These are phyloP conservation scores for Colletotrichum sp. DNA, from an alignment of 2,329 filamentous ascomycete species.

Conservation along the genomic window DNA sequence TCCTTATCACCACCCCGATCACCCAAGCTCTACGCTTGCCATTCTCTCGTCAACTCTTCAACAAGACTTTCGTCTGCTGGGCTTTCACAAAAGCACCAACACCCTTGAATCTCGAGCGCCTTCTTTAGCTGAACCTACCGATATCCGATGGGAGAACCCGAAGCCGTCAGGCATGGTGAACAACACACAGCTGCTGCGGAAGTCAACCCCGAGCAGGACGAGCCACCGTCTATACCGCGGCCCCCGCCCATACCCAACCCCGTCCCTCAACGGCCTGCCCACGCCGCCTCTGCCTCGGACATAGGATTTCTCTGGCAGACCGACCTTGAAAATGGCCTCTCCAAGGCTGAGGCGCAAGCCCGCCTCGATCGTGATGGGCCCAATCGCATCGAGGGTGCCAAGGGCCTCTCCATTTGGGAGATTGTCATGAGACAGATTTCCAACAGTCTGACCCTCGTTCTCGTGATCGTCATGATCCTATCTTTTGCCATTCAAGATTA, in stretches of 20 bases:
- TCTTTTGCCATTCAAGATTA: conserved; percentile 70
- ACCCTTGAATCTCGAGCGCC: neutral
- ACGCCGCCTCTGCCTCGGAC: conserved; percentile 27
- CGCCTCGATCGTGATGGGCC: conserved; percentile 71
- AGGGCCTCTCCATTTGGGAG: conserved; percentile 75
- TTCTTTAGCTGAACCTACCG: conserved; percentile 18
- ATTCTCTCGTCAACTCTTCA: neutral
- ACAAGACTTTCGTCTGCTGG: neutral
- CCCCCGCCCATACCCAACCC: conserved; percentile 17
- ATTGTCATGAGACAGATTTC: conserved; percentile 79
- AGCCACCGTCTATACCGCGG: conserved; percentile 22
- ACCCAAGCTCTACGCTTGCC: conserved; percentile 20
- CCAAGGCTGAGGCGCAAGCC: conserved; percentile 64
- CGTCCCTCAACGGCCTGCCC: conserved; percentile 24
- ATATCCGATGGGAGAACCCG: conserved; percentile 26
- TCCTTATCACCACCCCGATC: conserved; percentile 15
- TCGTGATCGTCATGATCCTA: conserved; percentile 76
- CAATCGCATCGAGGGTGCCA: conserved; percentile 74
- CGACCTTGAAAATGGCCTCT: conserved; percentile 64
- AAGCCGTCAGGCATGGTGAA: conserved; percentile 24
- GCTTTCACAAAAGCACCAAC: conserved; percentile 17
- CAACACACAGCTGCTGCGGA: conserved; percentile 24
- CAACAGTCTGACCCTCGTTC: conserved; percentile 77
- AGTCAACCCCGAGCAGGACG: conserved; percentile 24
- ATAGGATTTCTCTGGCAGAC: conserved; percentile 43